Percentiles rank a stretch among this genome's conserved stretches.
Conservation (phyloP, 176 grass and related monocot species). For the Juncus effusus region DNA sequence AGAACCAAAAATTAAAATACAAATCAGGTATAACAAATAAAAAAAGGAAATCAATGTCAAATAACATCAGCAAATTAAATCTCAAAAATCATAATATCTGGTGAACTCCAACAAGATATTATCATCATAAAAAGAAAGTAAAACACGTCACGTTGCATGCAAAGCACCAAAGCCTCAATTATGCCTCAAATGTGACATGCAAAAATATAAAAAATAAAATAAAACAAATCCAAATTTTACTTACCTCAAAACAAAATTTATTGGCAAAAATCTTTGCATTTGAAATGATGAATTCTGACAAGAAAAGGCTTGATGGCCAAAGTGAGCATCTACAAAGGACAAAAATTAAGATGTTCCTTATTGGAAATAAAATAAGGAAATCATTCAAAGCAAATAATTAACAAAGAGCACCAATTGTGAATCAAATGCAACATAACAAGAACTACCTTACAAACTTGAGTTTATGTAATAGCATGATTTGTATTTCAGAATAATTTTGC, state of each 20-base stretch:
- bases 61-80: neutral
- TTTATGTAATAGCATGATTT: no score
- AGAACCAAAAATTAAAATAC: slow-evolving; percentile 25
- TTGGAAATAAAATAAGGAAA: slow-evolving; percentile 4
- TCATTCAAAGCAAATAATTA: neutral
- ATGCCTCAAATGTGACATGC: no score
- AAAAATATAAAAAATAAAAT: no score
- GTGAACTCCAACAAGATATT: no score
- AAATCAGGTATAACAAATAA: slow-evolving; percentile 15
- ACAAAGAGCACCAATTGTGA: neutral
- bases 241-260: slow-evolving; percentile 77
- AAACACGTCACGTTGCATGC: no score
- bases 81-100: neutral
- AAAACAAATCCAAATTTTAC: neutral
- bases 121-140: no score
- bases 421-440: neutral
- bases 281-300: slow-evolving; percentile 87
- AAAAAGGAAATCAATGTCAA: neutral
- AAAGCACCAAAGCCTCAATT: no score
- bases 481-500: no score
- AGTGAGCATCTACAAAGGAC: slow-evolving; percentile 61
- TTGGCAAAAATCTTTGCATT: slow-evolving; percentile 49
- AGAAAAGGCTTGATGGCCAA: slow-evolving; percentile 89
- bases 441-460: no score
- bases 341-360: slow-evolving; percentile 12